Evolutionary conservation across 305 asterid genomes (phyloP).

Genomic region (Ajuga reptans): DNA sequence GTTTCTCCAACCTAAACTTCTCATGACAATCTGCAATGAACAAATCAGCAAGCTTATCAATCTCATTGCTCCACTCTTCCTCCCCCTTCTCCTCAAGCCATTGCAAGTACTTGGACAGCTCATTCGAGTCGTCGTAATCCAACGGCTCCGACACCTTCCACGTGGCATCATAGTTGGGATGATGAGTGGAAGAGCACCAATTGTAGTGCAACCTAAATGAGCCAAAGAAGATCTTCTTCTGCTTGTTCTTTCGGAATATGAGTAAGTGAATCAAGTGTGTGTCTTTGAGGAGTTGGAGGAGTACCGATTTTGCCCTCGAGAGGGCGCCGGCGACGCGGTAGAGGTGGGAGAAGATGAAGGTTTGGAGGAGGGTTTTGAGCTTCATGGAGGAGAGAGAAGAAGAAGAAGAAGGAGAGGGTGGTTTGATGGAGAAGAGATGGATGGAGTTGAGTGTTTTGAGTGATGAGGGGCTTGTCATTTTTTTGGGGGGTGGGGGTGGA

Average conservation of each 20-base stretch:
- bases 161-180: conserved; percentile 29
- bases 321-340: conserved; percentile 52
- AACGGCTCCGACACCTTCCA: conserved; percentile 26
- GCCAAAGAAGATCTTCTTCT: conserved; percentile 48
- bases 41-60: conserved; percentile 76
- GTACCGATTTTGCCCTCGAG: conserved; percentile 43
- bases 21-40: conserved; percentile 81
- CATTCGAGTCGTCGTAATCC: conserved; percentile 10
- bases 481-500: neutral
- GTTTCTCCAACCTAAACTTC: conserved; percentile 81
- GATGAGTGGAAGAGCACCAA: conserved; percentile 56
- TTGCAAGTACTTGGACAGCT: conserved; percentile 54
- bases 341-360: conserved; percentile 60
- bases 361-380: conserved; percentile 55
- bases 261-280: conserved; percentile 32
- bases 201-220: conserved; percentile 76
- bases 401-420: conserved; percentile 25
- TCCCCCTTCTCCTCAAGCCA: conserved; percentile 72
- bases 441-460: conserved; percentile 38
- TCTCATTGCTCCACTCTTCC: conserved; percentile 36
- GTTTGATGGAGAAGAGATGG: conserved; percentile 34
- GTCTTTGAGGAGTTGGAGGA: conserved; percentile 42
- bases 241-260: conserved; percentile 28
- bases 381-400: conserved; percentile 48
- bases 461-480: conserved; percentile 37